These are phyloP conservation scores for Fusarium bulbicola DNA, from an alignment of 2,329 filamentous ascomycete genomes.

Conservation along the genomic window DNA sequence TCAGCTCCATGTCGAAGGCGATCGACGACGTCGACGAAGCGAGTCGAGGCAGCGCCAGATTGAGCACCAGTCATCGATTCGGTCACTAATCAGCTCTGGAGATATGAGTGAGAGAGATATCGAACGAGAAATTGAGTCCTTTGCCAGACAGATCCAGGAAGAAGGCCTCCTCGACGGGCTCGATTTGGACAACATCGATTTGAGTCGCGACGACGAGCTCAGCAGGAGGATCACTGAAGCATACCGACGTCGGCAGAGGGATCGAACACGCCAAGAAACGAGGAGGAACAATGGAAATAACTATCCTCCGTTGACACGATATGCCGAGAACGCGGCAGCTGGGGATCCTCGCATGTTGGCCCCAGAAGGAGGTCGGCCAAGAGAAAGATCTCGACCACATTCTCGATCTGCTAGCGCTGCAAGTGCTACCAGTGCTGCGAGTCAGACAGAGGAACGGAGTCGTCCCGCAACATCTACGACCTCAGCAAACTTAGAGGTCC, in stretches of 20 bases:
- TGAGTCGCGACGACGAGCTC: slow-evolving; percentile 86
- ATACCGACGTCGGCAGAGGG: slow-evolving; percentile 79
- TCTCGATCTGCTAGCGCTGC: slow-evolving; percentile 58
- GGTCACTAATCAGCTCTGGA: slow-evolving; percentile 83
- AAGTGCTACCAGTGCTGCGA: slow-evolving; percentile 53
- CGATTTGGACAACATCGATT: slow-evolving; percentile 86
- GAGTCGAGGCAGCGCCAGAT: slow-evolving; percentile 68
- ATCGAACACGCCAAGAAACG: slow-evolving; percentile 61
- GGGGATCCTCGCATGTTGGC: slow-evolving; percentile 43
- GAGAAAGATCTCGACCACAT: slow-evolving; percentile 52
- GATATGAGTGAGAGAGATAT: slow-evolving; percentile 81
- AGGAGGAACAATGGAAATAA: slow-evolving; percentile 54
- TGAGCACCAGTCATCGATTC: slow-evolving; percentile 88
- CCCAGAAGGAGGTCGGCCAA: slow-evolving; percentile 40
- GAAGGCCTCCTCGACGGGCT: slow-evolving; percentile 89
- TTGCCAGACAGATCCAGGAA: slow-evolving; percentile 86
- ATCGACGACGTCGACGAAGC: slow-evolving; percentile 51
- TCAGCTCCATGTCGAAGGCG: slow-evolving; percentile 50
- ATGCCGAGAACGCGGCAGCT: slow-evolving; percentile 29
- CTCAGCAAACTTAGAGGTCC: slow-evolving; percentile 45
- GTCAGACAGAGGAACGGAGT: slow-evolving; percentile 57
- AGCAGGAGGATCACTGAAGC: slow-evolving; percentile 91
- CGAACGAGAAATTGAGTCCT: slow-evolving; percentile 89
- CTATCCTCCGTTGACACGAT: slow-evolving; percentile 49
- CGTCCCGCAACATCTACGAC: slow-evolving; percentile 56